These are phyloP conservation scores for Ambrosiella cleistominuta DNA, from an alignment of 2,329 filamentous ascomycete species.

Conservation along the genomic window DNA sequence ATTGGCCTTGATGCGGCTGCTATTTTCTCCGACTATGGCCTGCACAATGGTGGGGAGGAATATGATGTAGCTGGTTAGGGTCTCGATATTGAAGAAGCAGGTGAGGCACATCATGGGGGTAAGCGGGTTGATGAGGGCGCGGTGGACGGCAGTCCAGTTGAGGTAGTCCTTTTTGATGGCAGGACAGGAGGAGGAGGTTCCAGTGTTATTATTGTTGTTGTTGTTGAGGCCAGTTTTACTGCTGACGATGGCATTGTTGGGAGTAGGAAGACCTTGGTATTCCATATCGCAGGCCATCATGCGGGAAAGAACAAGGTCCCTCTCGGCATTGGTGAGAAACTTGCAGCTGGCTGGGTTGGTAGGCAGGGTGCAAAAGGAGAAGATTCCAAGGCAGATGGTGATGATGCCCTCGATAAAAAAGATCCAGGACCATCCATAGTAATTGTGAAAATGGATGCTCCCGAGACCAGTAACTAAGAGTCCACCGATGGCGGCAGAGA, in stretches of 20 bases:
- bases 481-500: constrained; percentile 47
- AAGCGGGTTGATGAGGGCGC: constrained; percentile 15
- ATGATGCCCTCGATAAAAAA: constrained; percentile 26
- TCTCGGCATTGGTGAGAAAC: constrained; percentile 25
- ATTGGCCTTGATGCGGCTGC: constrained; percentile 12
- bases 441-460: constrained; percentile 20
- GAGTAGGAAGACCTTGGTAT: not conserved
- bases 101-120: constrained; percentile 15
- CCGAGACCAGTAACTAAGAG: constrained; percentile 28
- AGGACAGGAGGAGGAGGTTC: not conserved
- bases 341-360: constrained; percentile 22
- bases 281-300: constrained; percentile 13
- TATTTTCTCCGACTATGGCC: constrained; percentile 13
- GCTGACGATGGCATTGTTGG: not conserved
- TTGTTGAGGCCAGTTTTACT: not conserved
- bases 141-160: constrained; percentile 5
- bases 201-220: not conserved
- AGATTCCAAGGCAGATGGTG: constrained; percentile 20
- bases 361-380: constrained; percentile 23
- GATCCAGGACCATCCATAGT: constrained; percentile 29
- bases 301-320: constrained; percentile 20
- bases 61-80: constrained; percentile 15
- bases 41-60: constrained; percentile 17
- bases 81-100: constrained; percentile 16
- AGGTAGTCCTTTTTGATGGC: constrained; percentile 5